Conservation (phyloP, 805 yeast genomes). For the Spathaspora sp. region DNA sequence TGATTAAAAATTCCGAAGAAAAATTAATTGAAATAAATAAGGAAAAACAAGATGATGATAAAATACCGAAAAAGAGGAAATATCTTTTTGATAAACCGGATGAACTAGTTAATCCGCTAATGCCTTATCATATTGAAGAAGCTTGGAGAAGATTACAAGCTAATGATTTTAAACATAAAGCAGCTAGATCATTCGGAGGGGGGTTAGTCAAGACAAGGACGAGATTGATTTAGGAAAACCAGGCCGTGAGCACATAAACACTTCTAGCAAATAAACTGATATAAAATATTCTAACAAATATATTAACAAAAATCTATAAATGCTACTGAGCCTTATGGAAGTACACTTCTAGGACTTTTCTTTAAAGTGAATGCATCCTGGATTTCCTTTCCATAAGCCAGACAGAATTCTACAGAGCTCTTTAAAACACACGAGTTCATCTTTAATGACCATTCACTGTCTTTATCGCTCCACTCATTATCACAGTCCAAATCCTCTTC, state of each 20-base stretch:
- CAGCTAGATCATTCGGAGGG: slow-evolving; percentile 70
- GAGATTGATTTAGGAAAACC: slow-evolving; percentile 37
- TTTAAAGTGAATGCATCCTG: too few species aligned
- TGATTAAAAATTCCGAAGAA: slow-evolving; percentile 69
- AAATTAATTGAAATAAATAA: slow-evolving; percentile 35
- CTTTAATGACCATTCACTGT: not conserved
- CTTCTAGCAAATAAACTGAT: too few species aligned
- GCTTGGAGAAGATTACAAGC: slow-evolving; percentile 83
- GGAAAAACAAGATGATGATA: slow-evolving; percentile 20
- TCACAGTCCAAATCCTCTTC: not conserved
- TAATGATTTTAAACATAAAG: slow-evolving; percentile 51
- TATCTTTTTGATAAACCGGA: slow-evolving; percentile 86
- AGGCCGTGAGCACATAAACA: too few species aligned
- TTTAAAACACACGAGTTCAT: slow-evolving; percentile 23
- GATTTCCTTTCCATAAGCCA: slow-evolving; percentile 19
- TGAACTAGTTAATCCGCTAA: slow-evolving; percentile 71
- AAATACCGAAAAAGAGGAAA: slow-evolving; percentile 34
- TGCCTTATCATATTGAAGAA: slow-evolving; percentile 78
- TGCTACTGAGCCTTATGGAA: too few species aligned
- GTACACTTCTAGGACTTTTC: too few species aligned
- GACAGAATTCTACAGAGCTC: slow-evolving; percentile 23
- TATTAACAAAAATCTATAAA: too few species aligned
- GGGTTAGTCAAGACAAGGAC: slow-evolving; percentile 55
- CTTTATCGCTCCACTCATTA: not conserved
- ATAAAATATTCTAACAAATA: too few species aligned